phyloP scores from a whole-genome alignment of 768 basidiomycete genomes.

The Hygrophoropsis aurantiaca region DNA sequence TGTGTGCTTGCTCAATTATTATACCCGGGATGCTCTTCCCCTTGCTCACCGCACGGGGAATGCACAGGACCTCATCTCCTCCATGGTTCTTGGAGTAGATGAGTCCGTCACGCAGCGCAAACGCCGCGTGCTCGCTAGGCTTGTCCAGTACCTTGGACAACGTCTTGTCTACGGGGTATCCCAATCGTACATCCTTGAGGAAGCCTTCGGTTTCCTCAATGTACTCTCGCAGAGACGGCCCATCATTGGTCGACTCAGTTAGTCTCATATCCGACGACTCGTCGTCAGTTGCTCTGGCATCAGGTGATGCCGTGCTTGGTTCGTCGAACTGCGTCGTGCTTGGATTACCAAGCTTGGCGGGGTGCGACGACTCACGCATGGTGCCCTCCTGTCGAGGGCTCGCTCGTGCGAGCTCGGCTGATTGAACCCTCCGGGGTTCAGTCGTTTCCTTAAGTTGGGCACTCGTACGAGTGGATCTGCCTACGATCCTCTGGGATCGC shows the following conservation, averaged over 20 bases:
- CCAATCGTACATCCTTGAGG: background rate
- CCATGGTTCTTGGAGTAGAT: background rate
- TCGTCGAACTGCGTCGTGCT: constrained; percentile 9
- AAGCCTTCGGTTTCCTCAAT: background rate
- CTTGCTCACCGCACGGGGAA: constrained; percentile 13
- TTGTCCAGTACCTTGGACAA: background rate
- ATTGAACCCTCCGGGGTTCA: too few species aligned
- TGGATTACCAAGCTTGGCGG: too few species aligned
- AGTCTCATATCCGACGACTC: too few species aligned
- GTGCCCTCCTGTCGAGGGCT: too few species aligned
- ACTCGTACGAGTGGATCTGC: too few species aligned
- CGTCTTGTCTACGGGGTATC: background rate
- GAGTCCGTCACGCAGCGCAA: constrained; percentile 4
- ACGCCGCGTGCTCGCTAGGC: background rate
- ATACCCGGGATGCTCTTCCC: constrained; percentile 11
- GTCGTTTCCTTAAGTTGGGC: too few species aligned
- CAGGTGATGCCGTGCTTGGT: constrained; percentile 10
- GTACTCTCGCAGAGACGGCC: constrained; percentile 9
- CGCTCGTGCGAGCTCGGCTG: too few species aligned
- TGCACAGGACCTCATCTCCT: too few species aligned
- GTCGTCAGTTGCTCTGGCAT: constrained; percentile 8
- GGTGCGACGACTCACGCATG: too few species aligned
- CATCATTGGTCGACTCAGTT: constrained; percentile 19
- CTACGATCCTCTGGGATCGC: too few species aligned
- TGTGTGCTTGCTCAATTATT: constrained; percentile 27